Evolutionary conservation across 371 early-diverging fungal genomes (phyloP).

Genomic region (Mucor indicus): DNA sequence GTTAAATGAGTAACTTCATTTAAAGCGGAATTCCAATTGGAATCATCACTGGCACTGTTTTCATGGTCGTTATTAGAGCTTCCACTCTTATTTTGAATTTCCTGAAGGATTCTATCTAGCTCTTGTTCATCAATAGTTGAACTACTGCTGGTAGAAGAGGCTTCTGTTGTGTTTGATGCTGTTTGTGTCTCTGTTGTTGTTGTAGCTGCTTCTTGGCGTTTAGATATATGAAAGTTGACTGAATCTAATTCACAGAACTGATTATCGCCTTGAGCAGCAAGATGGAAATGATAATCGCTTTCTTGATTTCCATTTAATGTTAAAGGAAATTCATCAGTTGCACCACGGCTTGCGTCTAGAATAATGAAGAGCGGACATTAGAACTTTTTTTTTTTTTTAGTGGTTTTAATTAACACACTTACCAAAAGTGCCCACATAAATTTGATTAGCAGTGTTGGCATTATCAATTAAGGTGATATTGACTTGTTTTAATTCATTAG

Average conservation of each 20-base stretch:
- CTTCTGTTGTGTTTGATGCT: not conserved
- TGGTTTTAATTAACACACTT: constrained; percentile 7
- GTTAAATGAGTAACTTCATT: constrained; percentile 11
- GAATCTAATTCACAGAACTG: constrained; percentile 27
- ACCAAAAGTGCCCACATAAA: constrained; percentile 33
- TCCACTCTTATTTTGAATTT: constrained; percentile 2
- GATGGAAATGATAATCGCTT: constrained; percentile 32
- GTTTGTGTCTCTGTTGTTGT: not conserved
- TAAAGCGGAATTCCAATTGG: constrained; percentile 14
- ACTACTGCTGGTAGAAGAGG: constrained; percentile 1
- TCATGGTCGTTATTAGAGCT: not conserved
- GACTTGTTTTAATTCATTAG: constrained; percentile 21
- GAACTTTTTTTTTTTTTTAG: not conserved
- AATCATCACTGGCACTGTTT: too few relatives aligned
- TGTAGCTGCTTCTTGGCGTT: constrained; percentile 2
- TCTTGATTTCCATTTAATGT: constrained; percentile 18
- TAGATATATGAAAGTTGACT: constrained; percentile 19
- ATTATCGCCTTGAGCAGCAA: constrained; percentile 18
- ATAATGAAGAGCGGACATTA: not conserved
- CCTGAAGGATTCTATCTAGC: constrained; percentile 7
- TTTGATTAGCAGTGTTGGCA: constrained; percentile 4
- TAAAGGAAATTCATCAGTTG: constrained; percentile 30
- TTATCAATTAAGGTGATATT: constrained; percentile 30
- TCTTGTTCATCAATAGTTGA: too few relatives aligned
- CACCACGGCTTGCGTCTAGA: constrained; percentile 28